Evolutionary conservation across 2,329 filamentous ascomycete genomes (phyloP), one percentile per base, ranked within the genome.

Genomic region (Thelonectria blattea): DNA sequence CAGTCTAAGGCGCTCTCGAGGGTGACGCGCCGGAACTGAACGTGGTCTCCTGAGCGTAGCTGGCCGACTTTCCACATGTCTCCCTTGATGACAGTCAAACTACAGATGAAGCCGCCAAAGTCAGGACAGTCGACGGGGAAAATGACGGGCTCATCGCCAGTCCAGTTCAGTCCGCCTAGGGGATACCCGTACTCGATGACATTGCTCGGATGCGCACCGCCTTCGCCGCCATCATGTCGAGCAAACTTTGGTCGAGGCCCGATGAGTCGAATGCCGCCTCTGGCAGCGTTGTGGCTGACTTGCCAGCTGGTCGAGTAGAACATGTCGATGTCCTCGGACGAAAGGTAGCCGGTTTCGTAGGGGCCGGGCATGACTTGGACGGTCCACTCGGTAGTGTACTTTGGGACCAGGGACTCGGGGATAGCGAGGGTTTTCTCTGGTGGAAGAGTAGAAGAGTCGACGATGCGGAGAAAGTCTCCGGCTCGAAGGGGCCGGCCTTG

Each of bases 121-220:
- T 73, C 70, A 0, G 74, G 75, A 0, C 71, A 68, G 52, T 78
- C 75, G 20, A 61, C 61, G 0, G 73, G 63, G n/a, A 77, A 71
- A n/a, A 78, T 71, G 5, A 75, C 68, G 1, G 74, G 65, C 2
- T 65, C 68, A 18, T 78, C 75, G 0, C 75, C 75, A 4, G 74
- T 76, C 56, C 68, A 78, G 63, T 73, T 75, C 9, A 77, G 54
- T 0, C 74, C 72, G 0, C 73, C 69, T 5, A 62, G 52, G 2
- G 85, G 85, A 64, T 88, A 86, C 9, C 61, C 65, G 34, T 65
- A 70, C 34, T 66, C 68, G 4, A 69, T 49, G 6, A 59, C 62
- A 45, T 88, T 87, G 34, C 78, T 82, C 0, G 87, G 87, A 70
- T 90, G 87, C 1, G 83, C 80, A 11, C 87, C 87, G 8, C 85